Conservation (phyloP, 495 filamentous ascomycete genomes). For the Trichoderma orchidacearum region DNA sequence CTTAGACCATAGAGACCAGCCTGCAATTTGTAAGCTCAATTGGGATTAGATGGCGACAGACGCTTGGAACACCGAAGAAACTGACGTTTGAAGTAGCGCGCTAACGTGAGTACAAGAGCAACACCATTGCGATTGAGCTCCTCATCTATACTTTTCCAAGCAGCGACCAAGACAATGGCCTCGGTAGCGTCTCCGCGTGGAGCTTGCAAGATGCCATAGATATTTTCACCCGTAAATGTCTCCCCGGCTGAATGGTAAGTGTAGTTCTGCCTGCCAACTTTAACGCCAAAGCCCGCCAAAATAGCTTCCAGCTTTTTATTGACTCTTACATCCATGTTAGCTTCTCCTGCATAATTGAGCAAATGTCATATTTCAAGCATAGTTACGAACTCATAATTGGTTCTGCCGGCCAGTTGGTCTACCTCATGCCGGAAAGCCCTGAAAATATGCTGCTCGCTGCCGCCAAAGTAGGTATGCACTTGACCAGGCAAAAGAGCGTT, state of each 20-base stretch:
- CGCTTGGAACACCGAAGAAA: background rate
- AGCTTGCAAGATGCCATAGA: slow-evolving; percentile 90
- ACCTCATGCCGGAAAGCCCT: slow-evolving; percentile 83
- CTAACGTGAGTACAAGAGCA: slow-evolving; percentile 70
- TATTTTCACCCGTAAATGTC: slow-evolving; percentile 69
- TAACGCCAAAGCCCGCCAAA: slow-evolving; percentile 63
- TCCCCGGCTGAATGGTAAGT: slow-evolving; percentile 69
- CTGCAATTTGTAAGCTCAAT: slow-evolving; percentile 16
- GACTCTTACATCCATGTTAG: slow-evolving; percentile 13
- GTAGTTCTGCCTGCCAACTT: slow-evolving; percentile 65
- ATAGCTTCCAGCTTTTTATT: slow-evolving; percentile 61
- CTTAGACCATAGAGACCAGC: slow-evolving; percentile 97
- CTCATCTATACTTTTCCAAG: slow-evolving; percentile 73
- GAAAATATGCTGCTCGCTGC: slow-evolving; percentile 91
- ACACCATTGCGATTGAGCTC: slow-evolving; percentile 77
- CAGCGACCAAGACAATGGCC: slow-evolving; percentile 81
- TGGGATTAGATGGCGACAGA: slow-evolving; percentile 8
- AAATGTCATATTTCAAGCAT: background rate
- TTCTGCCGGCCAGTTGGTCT: slow-evolving; percentile 40
- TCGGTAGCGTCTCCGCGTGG: slow-evolving; percentile 96
- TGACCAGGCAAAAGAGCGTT: slow-evolving; percentile 93
- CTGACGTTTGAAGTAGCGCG: slow-evolving; percentile 81
- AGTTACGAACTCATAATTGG: slow-evolving; percentile 31
- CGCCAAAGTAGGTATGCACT: slow-evolving; percentile 93
- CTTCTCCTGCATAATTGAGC: background rate